These are phyloP conservation scores for Globisporangium nagaii DNA, from an alignment of 352 stramenopile genomes.

Conservation along the genomic window DNA sequence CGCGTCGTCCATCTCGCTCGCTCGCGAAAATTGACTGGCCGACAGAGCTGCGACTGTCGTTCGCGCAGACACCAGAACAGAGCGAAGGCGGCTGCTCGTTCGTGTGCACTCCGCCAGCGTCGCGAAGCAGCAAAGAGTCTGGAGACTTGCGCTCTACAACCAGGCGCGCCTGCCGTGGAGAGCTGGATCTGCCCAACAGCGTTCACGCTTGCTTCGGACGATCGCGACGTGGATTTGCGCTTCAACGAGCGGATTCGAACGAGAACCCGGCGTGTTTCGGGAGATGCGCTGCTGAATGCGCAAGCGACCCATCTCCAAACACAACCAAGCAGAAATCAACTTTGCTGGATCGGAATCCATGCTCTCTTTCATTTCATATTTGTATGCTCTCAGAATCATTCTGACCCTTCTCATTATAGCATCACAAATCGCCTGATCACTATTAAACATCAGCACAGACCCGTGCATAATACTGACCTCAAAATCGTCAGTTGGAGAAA, in stretches of 20 bases:
- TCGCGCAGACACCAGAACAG: not conserved
- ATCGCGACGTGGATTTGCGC: not conserved
- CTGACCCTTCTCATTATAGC: no score
- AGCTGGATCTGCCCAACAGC: not conserved
- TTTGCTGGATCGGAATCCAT: not conserved
- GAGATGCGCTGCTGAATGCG: not conserved
- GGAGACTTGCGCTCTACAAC: no score
- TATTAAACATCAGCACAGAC: no score
- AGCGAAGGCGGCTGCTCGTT: not conserved
- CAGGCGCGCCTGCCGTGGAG: no score
- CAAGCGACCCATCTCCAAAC: not conserved
- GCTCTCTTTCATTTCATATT: not conserved
- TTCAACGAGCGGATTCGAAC: conserved; percentile 1
- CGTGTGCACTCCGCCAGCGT: no score
- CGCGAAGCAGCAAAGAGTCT: no score
- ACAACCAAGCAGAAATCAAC: conserved; percentile 2
- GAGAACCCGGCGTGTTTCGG: conserved; percentile 4
- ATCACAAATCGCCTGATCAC: no score
- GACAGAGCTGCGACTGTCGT: not conserved
- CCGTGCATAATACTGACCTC: no score
- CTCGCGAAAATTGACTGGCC: not conserved
- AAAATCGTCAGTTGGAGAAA: no score
- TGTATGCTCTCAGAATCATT: no score
- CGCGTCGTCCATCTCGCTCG: not conserved
- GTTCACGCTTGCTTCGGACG: not conserved